phyloP scores from a whole-genome alignment of 306 rosid genomes.

The Prinsepia uniflora region DNA sequence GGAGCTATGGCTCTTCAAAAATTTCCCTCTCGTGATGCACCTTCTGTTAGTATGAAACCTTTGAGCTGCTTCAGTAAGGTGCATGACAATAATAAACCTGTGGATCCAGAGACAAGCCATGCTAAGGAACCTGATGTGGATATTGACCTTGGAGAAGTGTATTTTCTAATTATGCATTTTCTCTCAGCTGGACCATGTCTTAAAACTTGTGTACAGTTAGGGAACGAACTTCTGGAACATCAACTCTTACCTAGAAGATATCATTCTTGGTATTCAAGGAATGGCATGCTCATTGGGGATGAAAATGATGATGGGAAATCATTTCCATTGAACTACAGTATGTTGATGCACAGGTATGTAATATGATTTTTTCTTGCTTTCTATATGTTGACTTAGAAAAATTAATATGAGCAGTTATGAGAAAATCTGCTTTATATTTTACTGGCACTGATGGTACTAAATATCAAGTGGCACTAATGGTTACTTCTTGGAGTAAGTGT shows the following conservation, averaged over 20 bases:
- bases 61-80: slow-evolving; percentile 53
- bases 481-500: too few relatives aligned
- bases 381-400: neutral
- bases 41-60: slow-evolving; percentile 54
- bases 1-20: slow-evolving; percentile 87
- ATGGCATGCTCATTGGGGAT: slow-evolving; percentile 54
- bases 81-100: slow-evolving; percentile 43
- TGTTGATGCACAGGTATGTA: slow-evolving; percentile 74
- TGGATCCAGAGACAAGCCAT: slow-evolving; percentile 41
- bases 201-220: slow-evolving; percentile 63
- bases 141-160: slow-evolving; percentile 81
- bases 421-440: neutral
- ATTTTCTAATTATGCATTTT: slow-evolving; percentile 95
- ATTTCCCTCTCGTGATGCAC: slow-evolving; percentile 63
- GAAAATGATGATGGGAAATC: slow-evolving; percentile 77
- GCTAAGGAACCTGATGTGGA: slow-evolving; percentile 57
- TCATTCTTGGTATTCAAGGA: slow-evolving; percentile 96
- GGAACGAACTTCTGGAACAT: slow-evolving; percentile 92
- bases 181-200: slow-evolving; percentile 94
- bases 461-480: slow-evolving; percentile 8
- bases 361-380: slow-evolving; percentile 14
- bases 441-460: neutral
- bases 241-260: slow-evolving; percentile 94
- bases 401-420: neutral
- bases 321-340: slow-evolving; percentile 69